A percentile compares a stretch with the other conserved stretches of the same genome.
phyloP scores from a whole-genome alignment of 805 yeast species.

The Candida succiphila region DNA sequence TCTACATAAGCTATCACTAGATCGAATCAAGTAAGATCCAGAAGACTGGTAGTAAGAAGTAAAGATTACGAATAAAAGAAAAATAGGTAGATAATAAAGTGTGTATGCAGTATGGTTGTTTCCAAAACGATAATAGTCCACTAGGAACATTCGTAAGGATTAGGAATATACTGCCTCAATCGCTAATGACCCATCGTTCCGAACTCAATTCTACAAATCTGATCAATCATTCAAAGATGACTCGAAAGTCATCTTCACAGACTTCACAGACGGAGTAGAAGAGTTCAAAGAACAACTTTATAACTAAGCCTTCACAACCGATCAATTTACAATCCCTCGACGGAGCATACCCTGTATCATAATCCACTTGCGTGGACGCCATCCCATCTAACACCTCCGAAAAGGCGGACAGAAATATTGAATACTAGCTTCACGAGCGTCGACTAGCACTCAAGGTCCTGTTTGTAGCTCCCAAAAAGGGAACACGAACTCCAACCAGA shows the following conservation, averaged over 20 bases:
- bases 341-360: conserved; percentile 87
- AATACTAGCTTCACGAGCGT: conserved; percentile 27
- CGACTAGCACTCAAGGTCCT: conserved; percentile 22
- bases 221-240: not conserved
- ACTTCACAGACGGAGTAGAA: too few species aligned
- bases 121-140: conserved; percentile 97
- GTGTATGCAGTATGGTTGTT: conserved; percentile 99
- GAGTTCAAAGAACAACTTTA: conserved; percentile 45
- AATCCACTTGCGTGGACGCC: conserved; percentile 11
- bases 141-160: conserved; percentile 84
- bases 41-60: too few species aligned
- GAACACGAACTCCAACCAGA: conserved; percentile 13
- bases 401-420: conserved; percentile 16
- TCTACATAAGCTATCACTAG: too few species aligned
- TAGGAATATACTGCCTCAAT: conserved; percentile 97
- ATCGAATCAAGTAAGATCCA: too few species aligned
- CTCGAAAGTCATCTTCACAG: too few species aligned
- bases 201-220: conserved; percentile 41
- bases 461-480: conserved; percentile 14
- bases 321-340: conserved; percentile 87
- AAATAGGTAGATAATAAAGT: too few species aligned
- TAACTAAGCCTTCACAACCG: conserved; percentile 14
- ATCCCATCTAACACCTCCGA: conserved; percentile 22
- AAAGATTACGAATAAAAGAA: too few species aligned
- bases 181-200: conserved; percentile 35